Conservation (phyloP, 1,139 yeast species). For the Candida freyschussii region DNA sequence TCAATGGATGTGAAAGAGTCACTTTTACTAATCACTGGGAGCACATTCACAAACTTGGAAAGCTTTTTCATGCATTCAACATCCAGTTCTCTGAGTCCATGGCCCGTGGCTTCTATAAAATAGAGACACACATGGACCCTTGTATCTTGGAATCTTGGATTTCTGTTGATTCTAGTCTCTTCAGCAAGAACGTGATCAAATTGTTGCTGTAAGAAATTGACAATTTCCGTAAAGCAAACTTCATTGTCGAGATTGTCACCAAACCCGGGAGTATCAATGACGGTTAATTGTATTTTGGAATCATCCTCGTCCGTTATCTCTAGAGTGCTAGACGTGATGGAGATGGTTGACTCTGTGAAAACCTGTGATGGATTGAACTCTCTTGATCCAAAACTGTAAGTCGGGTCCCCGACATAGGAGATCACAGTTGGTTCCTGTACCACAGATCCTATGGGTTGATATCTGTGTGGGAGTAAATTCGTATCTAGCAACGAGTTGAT, state of each 20-base stretch:
- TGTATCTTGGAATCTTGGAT: conserved; percentile 74
- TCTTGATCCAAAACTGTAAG: conserved; percentile 35
- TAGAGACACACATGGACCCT: conserved; percentile 70
- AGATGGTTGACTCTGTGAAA: conserved; percentile 33
- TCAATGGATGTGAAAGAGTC: conserved; percentile 65
- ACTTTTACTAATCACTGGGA: conserved; percentile 67
- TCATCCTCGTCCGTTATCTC: conserved; percentile 58
- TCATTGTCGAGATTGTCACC: conserved; percentile 69
- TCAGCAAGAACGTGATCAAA: conserved; percentile 76
- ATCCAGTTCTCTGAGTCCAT: conserved; percentile 70
- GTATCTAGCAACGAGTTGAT: conserved; percentile 69
- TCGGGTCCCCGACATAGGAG: conserved; percentile 30
- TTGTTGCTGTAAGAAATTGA: conserved; percentile 76
- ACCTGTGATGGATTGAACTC: conserved; percentile 30
- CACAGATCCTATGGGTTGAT: conserved; percentile 31
- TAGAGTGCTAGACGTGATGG: conserved; percentile 63
- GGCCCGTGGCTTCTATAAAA: conserved; percentile 72
- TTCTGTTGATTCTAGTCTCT: conserved; percentile 72
- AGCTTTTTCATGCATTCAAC: conserved; percentile 62
- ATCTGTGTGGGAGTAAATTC: conserved; percentile 55
- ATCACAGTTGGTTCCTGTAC: conserved; percentile 28
- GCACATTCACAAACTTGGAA: conserved; percentile 65
- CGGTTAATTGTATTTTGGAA: conserved; percentile 51
- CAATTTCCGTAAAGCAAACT: conserved; percentile 61
- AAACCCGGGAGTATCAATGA: conserved; percentile 52